Evolutionary conservation across 805 yeast species (phyloP), one percentile per base, ranked within the genome.

Genomic region (Kodamaea lidongshanica): DNA sequence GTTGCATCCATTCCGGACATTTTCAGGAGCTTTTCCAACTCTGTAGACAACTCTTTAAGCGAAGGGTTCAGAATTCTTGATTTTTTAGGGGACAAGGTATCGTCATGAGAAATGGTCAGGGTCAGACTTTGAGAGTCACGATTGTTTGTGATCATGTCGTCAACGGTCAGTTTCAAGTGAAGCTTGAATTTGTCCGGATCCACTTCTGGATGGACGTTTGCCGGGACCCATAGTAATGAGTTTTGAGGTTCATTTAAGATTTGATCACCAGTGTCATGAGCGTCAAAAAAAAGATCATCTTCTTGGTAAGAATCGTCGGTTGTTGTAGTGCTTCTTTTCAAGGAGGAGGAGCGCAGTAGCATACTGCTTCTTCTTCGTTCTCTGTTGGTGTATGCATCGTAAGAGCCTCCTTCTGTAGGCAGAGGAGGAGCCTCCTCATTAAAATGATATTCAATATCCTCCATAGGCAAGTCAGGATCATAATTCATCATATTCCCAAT

Each of bases 191-290:
- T 85, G 46, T 84, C 94, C 2, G 97, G 97, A 15, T 94, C 88
- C n/a, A 89, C 72, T 45, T 83, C 89, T 1, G 97, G 97, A 52
- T 92, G 98, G 21, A 86, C 67, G 39, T 75, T 77, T 2, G 97
- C 98, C 0, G 97, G 97, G 1, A 92, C 96, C 98, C 98, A 89
- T 32, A 89, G 61, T 18, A 83, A 57, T 34, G 72, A 61, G 19
- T 18, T 24, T 28, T 70, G 70, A 11, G 71, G 57, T 19, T 41
- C 36, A 19, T 41, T 45, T 11, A 35, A 30, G 34, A 41, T 15
- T 27, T 34, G 46, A 14, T 49, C 57, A n/a, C n/a, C n/a, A 9
- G 23, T 30, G 14, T 41, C 46, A 16, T 45, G 48, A 6, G 50
- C 45, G 28, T 47, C 52, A 17, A 33, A 33, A 32, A 40, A 31